phyloP scores from a whole-genome alignment of 169 alveolate species.

The Plasmodium gaboni region DNA sequence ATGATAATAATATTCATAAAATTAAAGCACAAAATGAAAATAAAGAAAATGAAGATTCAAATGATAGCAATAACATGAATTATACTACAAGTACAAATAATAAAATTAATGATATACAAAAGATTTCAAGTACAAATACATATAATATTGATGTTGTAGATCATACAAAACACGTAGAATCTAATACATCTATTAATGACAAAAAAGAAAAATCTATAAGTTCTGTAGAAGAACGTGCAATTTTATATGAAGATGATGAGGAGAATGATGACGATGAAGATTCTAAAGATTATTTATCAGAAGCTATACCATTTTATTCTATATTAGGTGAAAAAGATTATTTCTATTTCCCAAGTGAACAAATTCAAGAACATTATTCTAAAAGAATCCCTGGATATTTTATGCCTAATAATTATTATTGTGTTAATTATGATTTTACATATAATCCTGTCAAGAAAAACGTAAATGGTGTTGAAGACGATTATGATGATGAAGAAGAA shows the following conservation, averaged over 20 bases:
- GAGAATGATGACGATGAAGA: constrained; percentile 17
- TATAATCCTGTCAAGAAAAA: constrained; percentile 15
- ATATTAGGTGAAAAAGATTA: constrained; percentile 74
- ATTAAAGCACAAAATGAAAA: not conserved
- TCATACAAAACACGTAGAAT: not conserved
- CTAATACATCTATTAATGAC: too few species aligned
- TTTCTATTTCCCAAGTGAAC: constrained; percentile 71
- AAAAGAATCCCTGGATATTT: constrained; percentile 70
- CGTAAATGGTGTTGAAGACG: too few species aligned
- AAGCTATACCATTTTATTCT: constrained; percentile 65
- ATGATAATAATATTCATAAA: not conserved
- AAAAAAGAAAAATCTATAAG: too few species aligned
- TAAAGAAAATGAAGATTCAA: not conserved
- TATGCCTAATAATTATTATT: constrained; percentile 72
- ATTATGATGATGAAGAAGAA: too few species aligned
- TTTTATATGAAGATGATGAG: constrained; percentile 21
- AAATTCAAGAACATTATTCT: constrained; percentile 75
- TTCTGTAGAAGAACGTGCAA: not conserved
- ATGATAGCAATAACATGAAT: not conserved
- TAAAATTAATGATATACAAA: not conserved
- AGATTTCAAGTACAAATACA: not conserved
- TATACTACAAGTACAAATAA: not conserved
- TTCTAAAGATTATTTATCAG: not conserved
- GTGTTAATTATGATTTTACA: constrained; percentile 51
- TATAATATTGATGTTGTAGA: not conserved